Evolutionary conservation across 768 basidiomycete genomes (phyloP), one percentile per base, ranked within the genome.

Genomic region (Boletus rex-veris): DNA sequence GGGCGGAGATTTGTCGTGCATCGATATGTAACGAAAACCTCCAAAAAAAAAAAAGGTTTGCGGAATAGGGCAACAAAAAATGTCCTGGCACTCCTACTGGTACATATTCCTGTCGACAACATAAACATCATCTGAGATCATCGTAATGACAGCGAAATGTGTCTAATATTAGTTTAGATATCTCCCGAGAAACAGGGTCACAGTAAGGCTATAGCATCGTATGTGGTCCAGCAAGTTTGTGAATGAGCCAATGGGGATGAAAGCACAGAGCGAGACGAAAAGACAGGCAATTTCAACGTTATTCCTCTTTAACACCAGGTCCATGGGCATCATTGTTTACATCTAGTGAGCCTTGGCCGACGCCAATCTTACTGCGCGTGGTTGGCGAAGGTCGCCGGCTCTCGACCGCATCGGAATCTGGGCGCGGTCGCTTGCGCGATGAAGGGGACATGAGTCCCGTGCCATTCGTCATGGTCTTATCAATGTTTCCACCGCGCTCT

Each of bases 391-490:
- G 54, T 43, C 65, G 59, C 45, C 59, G 56, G 14, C 37, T 45
- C 18, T 70, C 65, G 7, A 53, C 59, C 12, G 36, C 51, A 15
- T 36, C 2, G 6, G 69, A 70, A 45, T 52, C 48, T 15, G 66
- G 33, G 10, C 69, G 69, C 10, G 58, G 62, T 48, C 69, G 69
- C 45, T 70, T 70, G 54, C 70, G 66, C 16, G 65, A 61, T 9
- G 58, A 47, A 10, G 68, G 59, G 7, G 66, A 64, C 41, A 60
- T 24, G 38, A 65, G 30, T 0, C 60, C 56, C 10, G 42, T 40
- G 4, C 68, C 65, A 15, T 64, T 61, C 26, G 46, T 18, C 49
- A 54, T 43, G 26, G 43, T 36, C 52, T 65, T 71, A 19, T 67
- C 63, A 0, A 58, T 41, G 36, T 45, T 39, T 37, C 57, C 62